Evolutionary conservation across 1,284 basidiomycete species (phyloP).

Genomic region (Cutaneotrichosporon sp.): DNA sequence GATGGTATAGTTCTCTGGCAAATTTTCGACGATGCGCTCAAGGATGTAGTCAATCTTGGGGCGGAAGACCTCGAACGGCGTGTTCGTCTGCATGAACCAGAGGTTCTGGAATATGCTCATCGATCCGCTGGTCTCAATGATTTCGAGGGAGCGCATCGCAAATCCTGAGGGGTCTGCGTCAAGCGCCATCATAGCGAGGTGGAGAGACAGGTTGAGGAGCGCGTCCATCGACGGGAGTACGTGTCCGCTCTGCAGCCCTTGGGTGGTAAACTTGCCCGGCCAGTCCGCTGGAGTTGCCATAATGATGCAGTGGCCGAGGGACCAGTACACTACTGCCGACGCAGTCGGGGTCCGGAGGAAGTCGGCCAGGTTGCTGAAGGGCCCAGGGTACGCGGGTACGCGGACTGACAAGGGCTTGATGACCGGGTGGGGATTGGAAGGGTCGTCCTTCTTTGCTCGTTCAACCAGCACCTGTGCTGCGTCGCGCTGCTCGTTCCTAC

Average conservation of each 20-base stretch:
- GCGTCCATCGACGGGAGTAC: constrained; percentile 42
- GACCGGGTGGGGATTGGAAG: constrained; percentile 60
- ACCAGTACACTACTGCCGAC: constrained; percentile 40
- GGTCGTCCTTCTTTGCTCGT: constrained; percentile 64
- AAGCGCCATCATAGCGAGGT: constrained; percentile 78
- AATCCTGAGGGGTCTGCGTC: constrained; percentile 68
- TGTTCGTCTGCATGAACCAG: constrained; percentile 70
- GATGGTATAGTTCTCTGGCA: constrained; percentile 55
- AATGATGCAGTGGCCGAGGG: constrained; percentile 40
- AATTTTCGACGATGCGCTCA: constrained; percentile 60
- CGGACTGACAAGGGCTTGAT: constrained; percentile 69
- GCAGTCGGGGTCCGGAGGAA: constrained; percentile 40
- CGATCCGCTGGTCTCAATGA: constrained; percentile 54
- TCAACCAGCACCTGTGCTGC: constrained; percentile 77
- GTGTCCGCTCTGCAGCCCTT: constrained; percentile 24
- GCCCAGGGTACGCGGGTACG: constrained; percentile 52
- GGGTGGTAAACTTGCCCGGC: constrained; percentile 24
- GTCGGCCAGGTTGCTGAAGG: constrained; percentile 40
- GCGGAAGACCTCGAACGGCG: constrained; percentile 69
- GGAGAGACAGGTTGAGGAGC: constrained; percentile 83
- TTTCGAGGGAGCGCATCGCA: constrained; percentile 60
- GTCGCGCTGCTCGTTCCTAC: constrained; percentile 89
- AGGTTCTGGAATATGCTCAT: constrained; percentile 62
- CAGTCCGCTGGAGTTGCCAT: constrained; percentile 36
- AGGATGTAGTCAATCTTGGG: constrained; percentile 74